Evolutionary conservation across 352 stramenopile species (phyloP).

Genomic region (Pythium guiyangense): DNA sequence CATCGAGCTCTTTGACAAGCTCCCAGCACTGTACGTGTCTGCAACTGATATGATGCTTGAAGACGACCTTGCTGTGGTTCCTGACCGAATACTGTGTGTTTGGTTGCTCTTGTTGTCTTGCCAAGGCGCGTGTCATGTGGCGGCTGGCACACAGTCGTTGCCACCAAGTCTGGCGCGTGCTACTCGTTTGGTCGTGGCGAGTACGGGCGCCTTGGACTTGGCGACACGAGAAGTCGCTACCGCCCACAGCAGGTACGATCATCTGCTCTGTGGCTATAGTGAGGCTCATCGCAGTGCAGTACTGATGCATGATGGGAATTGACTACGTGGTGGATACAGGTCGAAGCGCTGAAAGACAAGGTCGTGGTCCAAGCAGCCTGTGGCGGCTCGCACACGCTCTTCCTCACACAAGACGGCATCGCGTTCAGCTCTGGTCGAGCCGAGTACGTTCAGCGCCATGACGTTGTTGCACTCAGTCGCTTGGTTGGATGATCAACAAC

Average conservation of each 20-base stretch:
- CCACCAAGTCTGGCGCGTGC: constrained; percentile 65
- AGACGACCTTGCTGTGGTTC: not conserved
- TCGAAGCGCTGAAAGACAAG: constrained; percentile 61
- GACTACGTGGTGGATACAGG: constrained; percentile 14
- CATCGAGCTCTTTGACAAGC: constrained; percentile 63
- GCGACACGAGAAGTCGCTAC: constrained; percentile 69
- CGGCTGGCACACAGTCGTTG: constrained; percentile 79
- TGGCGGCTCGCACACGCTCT: constrained; percentile 83
- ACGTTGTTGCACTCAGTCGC: too few species aligned
- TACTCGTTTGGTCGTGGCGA: constrained; percentile 78
- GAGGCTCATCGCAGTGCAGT: not conserved
- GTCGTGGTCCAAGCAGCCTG: constrained; percentile 68
- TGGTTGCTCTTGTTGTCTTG: not conserved
- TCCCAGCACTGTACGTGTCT: constrained; percentile 52
- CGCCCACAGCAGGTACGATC: constrained; percentile 46
- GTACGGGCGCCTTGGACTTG: constrained; percentile 83
- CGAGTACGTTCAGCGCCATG: constrained; percentile 53
- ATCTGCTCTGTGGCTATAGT: not conserved
- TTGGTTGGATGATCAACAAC: not conserved
- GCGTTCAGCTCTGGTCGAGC: constrained; percentile 78
- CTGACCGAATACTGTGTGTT: not conserved
- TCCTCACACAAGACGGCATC: constrained; percentile 80
- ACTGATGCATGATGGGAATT: not conserved
- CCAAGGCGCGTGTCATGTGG: constrained; percentile 74
- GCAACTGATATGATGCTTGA: not conserved